Evolutionary conservation across 345 rosid genomes (phyloP), one percentile per base, ranked within the genome.

Genomic region (Adansonia digitata): DNA sequence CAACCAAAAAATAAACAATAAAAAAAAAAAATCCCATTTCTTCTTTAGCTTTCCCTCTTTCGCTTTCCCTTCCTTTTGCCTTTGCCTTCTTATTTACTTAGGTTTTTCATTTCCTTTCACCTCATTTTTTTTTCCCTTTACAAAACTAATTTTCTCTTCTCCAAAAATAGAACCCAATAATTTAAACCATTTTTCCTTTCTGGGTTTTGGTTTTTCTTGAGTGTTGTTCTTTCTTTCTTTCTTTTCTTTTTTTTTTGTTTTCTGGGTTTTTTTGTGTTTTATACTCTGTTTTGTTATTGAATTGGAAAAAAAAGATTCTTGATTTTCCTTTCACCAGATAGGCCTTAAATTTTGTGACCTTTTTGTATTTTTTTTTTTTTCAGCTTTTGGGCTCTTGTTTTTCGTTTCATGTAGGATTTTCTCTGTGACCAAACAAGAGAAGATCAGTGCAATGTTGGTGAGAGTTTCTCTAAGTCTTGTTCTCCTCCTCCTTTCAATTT

Each of bases 361-460:
- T n/a, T n/a, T n/a, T n/a, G n/a, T n/a, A n/a, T n/a, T n/a, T n/a
- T 11, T 56, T 26, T 6, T 18, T 39, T 8, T 10, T 14, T 68
- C 12, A 49, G 34, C 12, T 68, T 67, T 35, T 31, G 55, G 45
- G 60, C 0, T 2, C 8, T 69, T 31, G 37, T 9, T 69, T 55
- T 68, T 59, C 52, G 2, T 51, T 67, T 77, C 65, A 62, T 76
- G 67, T 60, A 49, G 75, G 77, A 67, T 79, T 62, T 70, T 73
- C 20, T 82, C 35, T 42, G 71, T 69, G 55, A 71, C 46, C 71
- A 60, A 77, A 51, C 73, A 53, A 71, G 75, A 11, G 43, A 46
- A 69, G 55, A 75, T 75, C 61, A 55, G 78, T 79, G 83, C 73
- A 77, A 94, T 94, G 97, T 74, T 85, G 49, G 77, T 83, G 75